phyloP scores from a whole-genome alignment of 768 basidiomycete genomes.

The Glaciozyma martinii region DNA sequence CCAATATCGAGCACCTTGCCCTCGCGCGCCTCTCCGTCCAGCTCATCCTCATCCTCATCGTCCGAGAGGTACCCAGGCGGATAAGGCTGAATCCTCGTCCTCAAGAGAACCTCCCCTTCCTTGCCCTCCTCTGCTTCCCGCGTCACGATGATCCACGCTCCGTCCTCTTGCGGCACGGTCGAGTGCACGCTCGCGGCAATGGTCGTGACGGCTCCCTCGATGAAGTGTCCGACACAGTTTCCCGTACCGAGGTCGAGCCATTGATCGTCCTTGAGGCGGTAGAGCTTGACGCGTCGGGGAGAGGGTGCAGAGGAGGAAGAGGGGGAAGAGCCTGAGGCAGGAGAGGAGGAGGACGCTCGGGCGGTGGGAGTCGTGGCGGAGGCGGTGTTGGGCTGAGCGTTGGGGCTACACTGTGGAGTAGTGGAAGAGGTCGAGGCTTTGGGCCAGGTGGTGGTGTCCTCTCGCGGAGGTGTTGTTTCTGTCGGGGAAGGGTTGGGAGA shows the following conservation, averaged over 20 bases:
- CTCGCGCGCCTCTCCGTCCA: constrained; percentile 13
- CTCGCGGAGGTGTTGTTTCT: not conserved
- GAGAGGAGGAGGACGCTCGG: not conserved
- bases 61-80: constrained; percentile 10
- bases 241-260: constrained; percentile 98
- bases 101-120: constrained; percentile 37
- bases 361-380: constrained; percentile 4
- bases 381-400: not conserved
- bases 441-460: not conserved
- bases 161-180: constrained; percentile 5
- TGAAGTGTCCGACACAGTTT: constrained; percentile 52
- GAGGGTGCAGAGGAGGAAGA: not conserved
- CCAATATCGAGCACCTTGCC: constrained; percentile 19
- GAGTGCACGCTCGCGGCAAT: not conserved
- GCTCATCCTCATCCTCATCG: constrained; percentile 20
- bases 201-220: not conserved
- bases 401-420: not conserved
- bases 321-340: not conserved
- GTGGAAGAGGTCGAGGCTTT: not conserved
- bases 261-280: constrained; percentile 77
- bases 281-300: constrained; percentile 56
- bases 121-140: constrained; percentile 48
- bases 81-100: constrained; percentile 42
- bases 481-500: not conserved
- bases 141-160: constrained; percentile 53